Evolutionary conservation across 495 filamentous ascomycete species (phyloP), one percentile per base, ranked within the genome.

Genomic region (Penicillium bialowiezense): DNA sequence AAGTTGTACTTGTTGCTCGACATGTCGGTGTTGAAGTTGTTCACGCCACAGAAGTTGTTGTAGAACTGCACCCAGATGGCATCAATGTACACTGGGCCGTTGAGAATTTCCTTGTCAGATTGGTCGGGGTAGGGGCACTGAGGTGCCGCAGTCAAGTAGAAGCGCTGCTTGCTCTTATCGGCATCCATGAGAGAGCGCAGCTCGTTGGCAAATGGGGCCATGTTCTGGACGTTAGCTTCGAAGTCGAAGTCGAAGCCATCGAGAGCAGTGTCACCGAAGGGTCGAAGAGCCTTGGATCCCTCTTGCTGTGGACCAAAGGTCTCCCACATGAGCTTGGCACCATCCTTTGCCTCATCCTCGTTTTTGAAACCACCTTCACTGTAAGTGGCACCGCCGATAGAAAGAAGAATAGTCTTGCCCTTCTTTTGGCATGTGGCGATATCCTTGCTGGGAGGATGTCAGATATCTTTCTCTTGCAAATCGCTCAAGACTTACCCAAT

Each of bases 181-280:
- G 69, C 67, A 43, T 81, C 67, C 68, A 80, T 81, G 34, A 81
- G 65, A 21, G 55, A 39, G 17, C 83, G 78, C 5, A 89, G 71
- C 38, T 73, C 67, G 37, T 72, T 60, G 14, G 80, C 80, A 53
- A 87, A 84, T 2, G 72, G 66, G 1, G 65, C 76, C 68, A 79
- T 81, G 68, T 81, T 51, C 52, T 60, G 36, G 40, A 70, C 55
- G 52, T 64, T 55, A 43, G 70, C 67, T 55, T 87, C 83, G 32
- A 85, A 78, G 62, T 87, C 83, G 47, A 87, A 78, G 55, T 90
- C 87, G 57, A 89, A 89, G 3, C 87, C 87, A 56, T 90, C 86
- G 34, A 90, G 60, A 23, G 76, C 68, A 19, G 81, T 77, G 13
- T 76, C 57, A 15, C 83, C 83, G 51, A 90, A 88, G 4, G 87